These are phyloP conservation scores for Microstegium vimineum DNA, from an alignment of 176 grass and related monocot genomes.

Conservation along the genomic window DNA sequence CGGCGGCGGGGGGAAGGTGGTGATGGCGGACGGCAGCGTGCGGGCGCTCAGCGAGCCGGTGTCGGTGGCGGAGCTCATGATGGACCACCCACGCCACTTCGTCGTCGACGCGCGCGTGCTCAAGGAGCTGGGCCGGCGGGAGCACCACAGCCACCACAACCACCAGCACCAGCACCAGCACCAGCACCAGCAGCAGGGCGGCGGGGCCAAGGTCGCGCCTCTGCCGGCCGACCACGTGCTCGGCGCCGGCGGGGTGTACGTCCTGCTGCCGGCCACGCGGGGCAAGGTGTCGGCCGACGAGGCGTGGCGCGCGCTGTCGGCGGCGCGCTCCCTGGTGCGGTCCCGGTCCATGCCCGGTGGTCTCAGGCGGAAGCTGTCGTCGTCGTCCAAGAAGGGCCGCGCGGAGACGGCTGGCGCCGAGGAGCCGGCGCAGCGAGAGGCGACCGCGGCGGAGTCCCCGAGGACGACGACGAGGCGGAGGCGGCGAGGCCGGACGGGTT, in stretches of 20 bases:
- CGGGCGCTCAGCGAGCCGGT: slow-evolving; percentile 56
- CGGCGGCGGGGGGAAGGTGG: slow-evolving; percentile 64
- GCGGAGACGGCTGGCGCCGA: background rate
- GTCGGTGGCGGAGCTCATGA: slow-evolving; percentile 92
- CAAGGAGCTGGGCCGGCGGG: background rate
- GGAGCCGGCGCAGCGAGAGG: background rate
- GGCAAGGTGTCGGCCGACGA: slow-evolving; percentile 70
- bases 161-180: background rate
- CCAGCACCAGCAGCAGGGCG: background rate
- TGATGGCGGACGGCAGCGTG: slow-evolving; percentile 73
- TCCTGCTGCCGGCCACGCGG: slow-evolving; percentile 62
- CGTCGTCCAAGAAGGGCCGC: slow-evolving; percentile 10
- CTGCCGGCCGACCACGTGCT: slow-evolving; percentile 81
- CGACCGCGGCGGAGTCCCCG: background rate
- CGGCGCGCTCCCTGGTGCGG: slow-evolving; percentile 46
- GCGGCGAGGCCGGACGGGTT: slow-evolving; percentile 23
- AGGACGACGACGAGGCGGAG: background rate
- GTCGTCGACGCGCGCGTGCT: slow-evolving; percentile 69
- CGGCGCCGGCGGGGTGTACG: slow-evolving; percentile 61
- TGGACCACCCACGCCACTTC: slow-evolving; percentile 84
- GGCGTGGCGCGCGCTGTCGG: slow-evolving; percentile 53
- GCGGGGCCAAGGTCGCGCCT: slow-evolving; percentile 45
- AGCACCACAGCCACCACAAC: background rate
- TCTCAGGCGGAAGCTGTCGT: slow-evolving; percentile 35
- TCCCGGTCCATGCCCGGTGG: slow-evolving; percentile 45